Percentiles rank a stretch among this genome's conserved stretches.
Conservation (phyloP, 306 rosid genomes). For the Medicago arabica region DNA sequence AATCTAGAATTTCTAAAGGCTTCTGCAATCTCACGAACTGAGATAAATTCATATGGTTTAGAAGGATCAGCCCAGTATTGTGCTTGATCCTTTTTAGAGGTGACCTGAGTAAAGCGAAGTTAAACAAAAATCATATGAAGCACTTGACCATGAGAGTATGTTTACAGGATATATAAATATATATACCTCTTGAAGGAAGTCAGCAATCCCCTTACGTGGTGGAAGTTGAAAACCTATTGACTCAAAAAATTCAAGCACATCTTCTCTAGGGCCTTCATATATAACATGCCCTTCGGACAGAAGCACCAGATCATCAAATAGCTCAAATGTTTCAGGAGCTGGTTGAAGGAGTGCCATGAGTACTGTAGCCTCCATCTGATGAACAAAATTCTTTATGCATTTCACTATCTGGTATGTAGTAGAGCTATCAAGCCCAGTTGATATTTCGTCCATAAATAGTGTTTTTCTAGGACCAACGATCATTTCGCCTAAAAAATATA, state of each 20-base stretch:
- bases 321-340: conserved; percentile 90
- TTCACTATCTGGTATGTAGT: conserved; percentile 89
- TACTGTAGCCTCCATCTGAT: conserved; percentile 85
- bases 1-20: conserved; percentile 66
- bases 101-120: conserved; percentile 61
- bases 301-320: conserved; percentile 83
- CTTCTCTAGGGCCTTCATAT: conserved; percentile 81
- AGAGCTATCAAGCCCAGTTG: conserved; percentile 95
- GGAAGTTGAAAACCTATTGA: conserved; percentile 81
- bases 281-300: conserved; percentile 77
- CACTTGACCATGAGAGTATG: conserved; percentile 20
- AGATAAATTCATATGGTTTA: conserved; percentile 63
- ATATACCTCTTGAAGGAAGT: conserved; percentile 92
- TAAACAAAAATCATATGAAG: conserved; percentile 19
- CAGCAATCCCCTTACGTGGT: conserved; percentile 88
- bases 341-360: conserved; percentile 97
- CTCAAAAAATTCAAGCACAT: conserved; percentile 78
- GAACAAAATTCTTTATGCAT: conserved; percentile 83
- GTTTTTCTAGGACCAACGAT: conserved; percentile 88
- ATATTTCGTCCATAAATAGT: conserved; percentile 91
- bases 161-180: not conserved
- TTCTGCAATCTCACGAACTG: conserved; percentile 71
- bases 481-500: conserved; percentile 75
- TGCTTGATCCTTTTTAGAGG: conserved; percentile 85
- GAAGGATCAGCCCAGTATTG: conserved; percentile 88